Evolutionary conservation across 2,329 filamentous ascomycete genomes (phyloP), one percentile per base, ranked within the genome.

Genomic region (Trichoderma breve): DNA sequence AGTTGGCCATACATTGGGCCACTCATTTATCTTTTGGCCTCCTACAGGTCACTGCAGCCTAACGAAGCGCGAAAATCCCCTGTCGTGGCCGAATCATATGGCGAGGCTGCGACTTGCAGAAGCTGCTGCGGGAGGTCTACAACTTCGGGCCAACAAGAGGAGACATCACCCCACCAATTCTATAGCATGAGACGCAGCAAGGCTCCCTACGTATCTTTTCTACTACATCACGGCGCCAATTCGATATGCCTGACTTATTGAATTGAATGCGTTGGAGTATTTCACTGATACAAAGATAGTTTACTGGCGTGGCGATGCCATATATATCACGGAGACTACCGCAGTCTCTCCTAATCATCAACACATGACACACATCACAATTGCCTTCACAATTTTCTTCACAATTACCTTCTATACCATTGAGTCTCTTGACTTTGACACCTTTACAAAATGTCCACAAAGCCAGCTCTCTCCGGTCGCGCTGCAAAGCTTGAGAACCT

Each of bases 401-500:
- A 21, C 24, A 57, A 9, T 5, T 18, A 9, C 30, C 30, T 14
- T 53, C 21, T 12, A 53, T 14, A 53, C 3, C 5, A 14, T 34
- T 60, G 11, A 60, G 15, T n/a, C 9, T 32, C 18, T 21, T 53
- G 47, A 60, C 6, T 12, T 15, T 11, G 15, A 7, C 39, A 43
- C 7, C 39, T 30, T 9, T 60, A 12, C 36, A 51, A 11, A 26
- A 73, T 73, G 72, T 51, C 28, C 47, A 39, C 30, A 11, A 62
- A 21, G n/a, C 43, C 55, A 58, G 14, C 12, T n/a, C 15, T 11
- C 15, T 51, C 63, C 11, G 39, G 62, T 36, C 72, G 72, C 12
- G 34, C 55, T 24, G 70, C 63, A 21, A 63, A 36, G 70, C 72
- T 72, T n/a, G 36, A 67, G 61, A 68, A 68, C 7, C 60, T 73